A percentile compares a stretch with the other conserved stretches of the same genome.
These are phyloP conservation scores for Ceriops tagal DNA, from an alignment of 345 rosid genomes.

Conservation along the genomic window DNA sequence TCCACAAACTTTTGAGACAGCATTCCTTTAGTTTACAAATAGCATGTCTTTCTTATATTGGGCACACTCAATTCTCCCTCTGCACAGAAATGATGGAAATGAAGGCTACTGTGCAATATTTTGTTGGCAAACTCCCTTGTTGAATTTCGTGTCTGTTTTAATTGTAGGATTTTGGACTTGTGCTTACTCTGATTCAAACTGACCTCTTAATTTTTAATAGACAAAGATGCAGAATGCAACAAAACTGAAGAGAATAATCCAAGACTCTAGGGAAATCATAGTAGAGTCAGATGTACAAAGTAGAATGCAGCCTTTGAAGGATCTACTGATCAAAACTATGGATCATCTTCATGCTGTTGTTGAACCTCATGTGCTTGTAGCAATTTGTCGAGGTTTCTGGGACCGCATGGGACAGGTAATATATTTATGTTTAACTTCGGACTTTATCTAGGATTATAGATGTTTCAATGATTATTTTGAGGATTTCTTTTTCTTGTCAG, in stretches of 20 bases:
- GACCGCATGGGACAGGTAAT: conserved; percentile 28
- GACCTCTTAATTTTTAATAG: conserved; percentile 4
- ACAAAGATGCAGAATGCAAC: conserved; percentile 22
- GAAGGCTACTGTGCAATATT: background rate
- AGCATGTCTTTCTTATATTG: background rate
- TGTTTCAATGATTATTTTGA: background rate
- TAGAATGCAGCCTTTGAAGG: conserved; percentile 26
- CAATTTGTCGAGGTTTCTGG: conserved; percentile 31
- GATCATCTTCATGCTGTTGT: conserved; percentile 24
- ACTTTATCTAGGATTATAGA: background rate
- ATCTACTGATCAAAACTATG: conserved; percentile 18
- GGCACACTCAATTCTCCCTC: background rate
- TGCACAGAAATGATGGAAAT: background rate
- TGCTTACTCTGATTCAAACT: background rate
- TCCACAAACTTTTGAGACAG: background rate
- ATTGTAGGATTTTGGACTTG: no score
- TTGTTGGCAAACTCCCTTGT: background rate
- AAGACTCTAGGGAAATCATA: conserved; percentile 22
- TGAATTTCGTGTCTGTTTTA: background rate
- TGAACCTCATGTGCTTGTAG: conserved; percentile 23
- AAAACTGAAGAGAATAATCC: conserved; percentile 27
- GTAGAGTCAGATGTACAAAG: conserved; percentile 21
- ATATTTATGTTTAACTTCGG: background rate
- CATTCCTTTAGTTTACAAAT: background rate
- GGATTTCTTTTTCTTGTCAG: background rate